Base-by-base conservation (phyloP, 306 rosid species). In the Sicyos baderoa region DNA sequence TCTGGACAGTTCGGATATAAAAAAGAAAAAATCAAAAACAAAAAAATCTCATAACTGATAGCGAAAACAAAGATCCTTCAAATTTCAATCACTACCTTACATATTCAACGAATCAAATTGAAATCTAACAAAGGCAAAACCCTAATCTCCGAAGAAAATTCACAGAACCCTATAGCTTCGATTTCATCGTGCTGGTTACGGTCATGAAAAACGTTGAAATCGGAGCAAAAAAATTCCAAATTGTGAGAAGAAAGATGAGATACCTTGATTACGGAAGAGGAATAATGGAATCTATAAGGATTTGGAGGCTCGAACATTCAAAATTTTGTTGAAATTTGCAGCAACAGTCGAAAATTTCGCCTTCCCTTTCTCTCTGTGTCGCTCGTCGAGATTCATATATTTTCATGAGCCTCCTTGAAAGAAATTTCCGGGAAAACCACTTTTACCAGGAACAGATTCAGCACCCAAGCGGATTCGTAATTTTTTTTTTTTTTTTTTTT, bases 201-300 rank as follows among this genome's bases (percentile, higher is more conserved):
- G 3, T 14, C 7, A 15, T 0, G 2, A 66, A 15, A 35, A 66
- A 66, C 15, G 54, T 23, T 48, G 5, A 47, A 67, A 67, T 48
- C 4, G 14, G 3, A 67, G 7, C 56, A 48, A 22, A 22, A 22
- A 45, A 49, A 0, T 2, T 7, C 9, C 5, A 48, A 67, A 67
- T 27, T 48, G 13, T 0, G 9, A 67, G 56, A 4, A 49, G 54
- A 47, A 48, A 3, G 23, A 67, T 48, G 16, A 15, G 11, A 48
- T 67, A 67, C 72, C 72, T 67, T 23, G 3, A 14, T 45, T 66
- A 37, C 44, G 44, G 9, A 37, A 37, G 44, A 37, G 44, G 44
- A 37, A 37, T 6, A 37, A 37, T 37, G 44, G 9, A 5, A 37
- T 37, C 44, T 5, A 9, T n/a, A 0, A 0, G 47, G 72, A 56